Percentiles rank a stretch among this genome's conserved stretches.
Evolutionary conservation across 805 yeast genomes (phyloP).

Genomic region (Pichia sporocuriosa): DNA sequence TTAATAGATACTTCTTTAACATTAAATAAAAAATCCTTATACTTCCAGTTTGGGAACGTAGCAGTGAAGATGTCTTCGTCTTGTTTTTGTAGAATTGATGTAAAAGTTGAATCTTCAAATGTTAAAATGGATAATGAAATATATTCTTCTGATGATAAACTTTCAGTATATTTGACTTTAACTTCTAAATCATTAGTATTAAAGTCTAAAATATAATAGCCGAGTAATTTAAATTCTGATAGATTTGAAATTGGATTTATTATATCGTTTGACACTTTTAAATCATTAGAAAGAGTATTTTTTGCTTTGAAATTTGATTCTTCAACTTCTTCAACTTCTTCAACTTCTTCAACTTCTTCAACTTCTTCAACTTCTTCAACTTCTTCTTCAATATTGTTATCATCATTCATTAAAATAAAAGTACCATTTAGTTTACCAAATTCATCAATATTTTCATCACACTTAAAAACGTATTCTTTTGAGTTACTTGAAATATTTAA

Average conservation of each 20-base stretch:
- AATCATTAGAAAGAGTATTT: background rate
- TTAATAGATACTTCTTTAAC: background rate
- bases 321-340: background rate
- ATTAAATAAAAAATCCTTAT: background rate
- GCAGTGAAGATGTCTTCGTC: background rate
- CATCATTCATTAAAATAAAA: background rate
- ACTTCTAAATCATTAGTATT: constrained; percentile 4
- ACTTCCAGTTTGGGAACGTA: constrained; percentile 3
- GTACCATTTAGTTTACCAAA: background rate
- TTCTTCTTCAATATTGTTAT: background rate
- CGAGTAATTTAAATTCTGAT: constrained; percentile 1
- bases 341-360: background rate
- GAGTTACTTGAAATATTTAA: background rate
- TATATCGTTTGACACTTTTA: too few species aligned
- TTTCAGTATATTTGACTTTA: background rate
- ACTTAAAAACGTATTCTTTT: background rate
- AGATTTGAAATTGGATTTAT: background rate
- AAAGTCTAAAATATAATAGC: background rate
- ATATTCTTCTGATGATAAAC: background rate
- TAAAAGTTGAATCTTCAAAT: background rate
- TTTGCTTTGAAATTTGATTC: background rate
- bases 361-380: background rate
- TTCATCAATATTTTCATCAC: background rate
- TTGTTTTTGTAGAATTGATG: constrained; percentile 2
- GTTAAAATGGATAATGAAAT: constrained; percentile 1